Evolutionary conservation across 2,329 filamentous ascomycete species (phyloP).

Genomic region (Seiridium unicorne): DNA sequence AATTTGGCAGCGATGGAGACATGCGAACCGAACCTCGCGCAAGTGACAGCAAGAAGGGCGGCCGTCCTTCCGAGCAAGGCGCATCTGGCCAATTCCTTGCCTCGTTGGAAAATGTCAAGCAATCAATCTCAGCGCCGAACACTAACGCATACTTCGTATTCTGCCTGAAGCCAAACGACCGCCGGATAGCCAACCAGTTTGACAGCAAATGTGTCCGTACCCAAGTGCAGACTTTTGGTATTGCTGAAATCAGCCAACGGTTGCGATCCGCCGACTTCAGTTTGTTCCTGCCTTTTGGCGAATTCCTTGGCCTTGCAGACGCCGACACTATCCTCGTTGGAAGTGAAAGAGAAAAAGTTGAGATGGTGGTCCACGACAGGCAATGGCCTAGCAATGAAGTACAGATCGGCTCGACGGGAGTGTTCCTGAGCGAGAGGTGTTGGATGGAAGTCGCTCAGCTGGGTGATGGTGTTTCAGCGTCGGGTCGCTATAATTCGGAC

Average conservation of each 20-base stretch:
- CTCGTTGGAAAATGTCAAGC: constrained; percentile 86
- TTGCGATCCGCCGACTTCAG: constrained; percentile 93
- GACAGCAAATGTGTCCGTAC: constrained; percentile 97
- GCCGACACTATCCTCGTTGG: constrained; percentile 83
- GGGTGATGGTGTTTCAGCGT: constrained; percentile 57
- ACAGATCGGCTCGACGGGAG: constrained; percentile 83
- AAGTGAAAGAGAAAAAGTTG: constrained; percentile 87
- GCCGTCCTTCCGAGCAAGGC: constrained; percentile 67
- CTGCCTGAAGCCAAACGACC: constrained; percentile 95
- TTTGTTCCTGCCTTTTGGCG: constrained; percentile 90
- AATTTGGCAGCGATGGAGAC: constrained; percentile 52
- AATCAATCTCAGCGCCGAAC: constrained; percentile 76
- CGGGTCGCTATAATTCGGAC: constrained; percentile 57
- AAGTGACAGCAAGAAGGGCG: constrained; percentile 36
- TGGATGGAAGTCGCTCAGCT: constrained; percentile 89
- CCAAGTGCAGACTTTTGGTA: constrained; percentile 92
- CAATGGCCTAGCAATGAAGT: constrained; percentile 93
- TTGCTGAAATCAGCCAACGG: constrained; percentile 94
- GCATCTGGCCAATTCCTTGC: constrained; percentile 90
- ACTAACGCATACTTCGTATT: constrained; percentile 96
- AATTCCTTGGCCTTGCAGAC: constrained; percentile 88
- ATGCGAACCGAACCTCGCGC: constrained; percentile 16
- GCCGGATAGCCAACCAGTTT: constrained; percentile 96
- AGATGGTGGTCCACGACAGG: constrained; percentile 87
- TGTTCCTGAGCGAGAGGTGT: constrained; percentile 93